Conservation (phyloP, 305 asterid species). For the Rubia occidens region DNA sequence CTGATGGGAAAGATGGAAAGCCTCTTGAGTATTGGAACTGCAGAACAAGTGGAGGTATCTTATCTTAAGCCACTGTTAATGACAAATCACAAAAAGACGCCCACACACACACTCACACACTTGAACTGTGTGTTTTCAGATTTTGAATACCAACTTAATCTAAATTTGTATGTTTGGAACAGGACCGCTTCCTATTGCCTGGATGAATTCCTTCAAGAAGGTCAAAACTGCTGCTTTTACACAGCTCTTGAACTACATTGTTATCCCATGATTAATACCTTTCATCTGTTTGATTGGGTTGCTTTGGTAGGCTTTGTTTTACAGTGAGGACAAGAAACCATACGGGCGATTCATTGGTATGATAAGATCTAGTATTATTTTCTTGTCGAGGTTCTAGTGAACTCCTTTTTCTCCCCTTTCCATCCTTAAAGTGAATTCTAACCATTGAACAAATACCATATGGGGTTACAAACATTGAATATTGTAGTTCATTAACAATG, state of each 20-base stretch:
- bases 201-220: constrained; percentile 61
- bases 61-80: neutral
- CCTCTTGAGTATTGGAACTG: constrained; percentile 59
- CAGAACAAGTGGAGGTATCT: constrained; percentile 63
- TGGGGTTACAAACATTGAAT: neutral
- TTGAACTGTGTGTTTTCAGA: neutral
- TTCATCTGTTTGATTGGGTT: constrained; percentile 5
- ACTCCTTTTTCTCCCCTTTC: neutral
- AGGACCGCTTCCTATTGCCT: constrained; percentile 57
- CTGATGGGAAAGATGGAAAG: constrained; percentile 29
- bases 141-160: neutral
- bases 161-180: constrained; percentile 21
- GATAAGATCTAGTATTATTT: constrained; percentile 8
- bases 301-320: constrained; percentile 46
- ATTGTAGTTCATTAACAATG: neutral
- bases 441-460: neutral
- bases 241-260: neutral
- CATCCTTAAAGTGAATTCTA: neutral
- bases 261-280: neutral
- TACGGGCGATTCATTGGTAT: constrained; percentile 77
- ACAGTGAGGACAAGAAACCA: constrained; percentile 48
- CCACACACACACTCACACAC: neutral
- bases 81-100: neutral
- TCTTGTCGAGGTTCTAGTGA: neutral
- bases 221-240: constrained; percentile 27